A percentile compares a stretch with the other conserved stretches of the same genome.
Conservation (phyloP, 1,139 yeast species). For the Blastobotrys buckinghamii region DNA sequence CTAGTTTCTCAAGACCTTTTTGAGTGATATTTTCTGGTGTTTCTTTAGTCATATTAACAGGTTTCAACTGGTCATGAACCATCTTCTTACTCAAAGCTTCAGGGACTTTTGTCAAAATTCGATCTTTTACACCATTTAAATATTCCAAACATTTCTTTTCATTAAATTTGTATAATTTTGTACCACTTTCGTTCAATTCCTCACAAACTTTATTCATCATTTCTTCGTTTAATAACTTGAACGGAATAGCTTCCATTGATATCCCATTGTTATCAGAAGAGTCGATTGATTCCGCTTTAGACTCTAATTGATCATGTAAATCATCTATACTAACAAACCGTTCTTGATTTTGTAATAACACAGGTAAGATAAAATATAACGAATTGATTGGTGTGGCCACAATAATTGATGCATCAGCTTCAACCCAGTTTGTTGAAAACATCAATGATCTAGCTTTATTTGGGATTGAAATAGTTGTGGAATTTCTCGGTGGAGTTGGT, state of each 20-base stretch:
- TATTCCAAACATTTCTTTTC: slow-evolving; percentile 17
- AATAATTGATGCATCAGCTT: slow-evolving; percentile 22
- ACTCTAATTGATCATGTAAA: slow-evolving; percentile 25
- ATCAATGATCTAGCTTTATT: slow-evolving; percentile 23
- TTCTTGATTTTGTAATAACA: slow-evolving; percentile 20
- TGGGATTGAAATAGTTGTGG: neutral
- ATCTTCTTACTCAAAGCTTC: slow-evolving; percentile 5
- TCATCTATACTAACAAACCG: slow-evolving; percentile 29
- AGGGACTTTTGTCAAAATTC: slow-evolving; percentile 13
- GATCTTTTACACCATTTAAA: slow-evolving; percentile 14
- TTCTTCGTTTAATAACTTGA: neutral
- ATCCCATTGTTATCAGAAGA: neutral
- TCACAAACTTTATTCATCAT: slow-evolving; percentile 13
- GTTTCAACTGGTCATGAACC: neutral
- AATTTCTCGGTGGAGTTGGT: neutral
- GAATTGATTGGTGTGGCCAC: slow-evolving; percentile 32
- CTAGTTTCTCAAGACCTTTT: slow-evolving; percentile 25
- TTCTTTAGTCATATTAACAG: slow-evolving; percentile 20
- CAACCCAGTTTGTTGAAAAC: slow-evolving; percentile 15
- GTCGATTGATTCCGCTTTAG: neutral
- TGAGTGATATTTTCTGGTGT: slow-evolving; percentile 22
- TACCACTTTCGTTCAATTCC: slow-evolving; percentile 14
- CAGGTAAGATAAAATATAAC: slow-evolving; percentile 27
- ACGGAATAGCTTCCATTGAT: neutral
- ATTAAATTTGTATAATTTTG: slow-evolving; percentile 19